These are phyloP conservation scores for Conoideocrella luteorostrata DNA, from an alignment of 2,329 filamentous ascomycete species.

Conservation along the genomic window DNA sequence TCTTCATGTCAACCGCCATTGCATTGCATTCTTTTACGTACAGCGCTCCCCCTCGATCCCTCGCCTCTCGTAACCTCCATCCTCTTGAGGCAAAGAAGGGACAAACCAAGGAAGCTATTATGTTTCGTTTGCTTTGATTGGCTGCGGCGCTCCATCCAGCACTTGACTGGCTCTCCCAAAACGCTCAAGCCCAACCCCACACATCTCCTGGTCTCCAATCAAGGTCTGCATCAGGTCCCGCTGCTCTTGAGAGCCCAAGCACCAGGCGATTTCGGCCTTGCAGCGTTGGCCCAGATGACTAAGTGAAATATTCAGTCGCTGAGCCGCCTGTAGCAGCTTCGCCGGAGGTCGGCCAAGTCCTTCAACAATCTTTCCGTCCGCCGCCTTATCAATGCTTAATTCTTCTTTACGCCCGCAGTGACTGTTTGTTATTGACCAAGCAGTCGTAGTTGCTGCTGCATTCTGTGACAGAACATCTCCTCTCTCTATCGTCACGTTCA, in stretches of 20 bases:
- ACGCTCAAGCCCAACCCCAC: no score
- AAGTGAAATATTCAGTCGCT: background rate
- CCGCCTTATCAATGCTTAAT: background rate
- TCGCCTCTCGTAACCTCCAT: constrained; percentile 2
- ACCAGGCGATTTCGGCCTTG: background rate
- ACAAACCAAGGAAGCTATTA: constrained; percentile 1
- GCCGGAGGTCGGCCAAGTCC: background rate
- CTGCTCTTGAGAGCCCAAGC: no score
- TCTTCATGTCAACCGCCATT: no score
- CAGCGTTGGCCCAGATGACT: constrained; percentile 1
- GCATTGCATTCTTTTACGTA: constrained; percentile 6
- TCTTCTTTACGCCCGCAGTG: background rate
- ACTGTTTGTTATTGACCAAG: background rate
- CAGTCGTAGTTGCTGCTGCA: background rate
- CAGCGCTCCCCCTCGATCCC: background rate
- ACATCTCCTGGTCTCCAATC: no score
- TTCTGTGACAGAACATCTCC: background rate
- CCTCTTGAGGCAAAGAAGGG: constrained; percentile 3
- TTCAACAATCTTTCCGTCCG: no score
- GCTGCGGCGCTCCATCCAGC: constrained; percentile 1
- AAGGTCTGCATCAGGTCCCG: no score
- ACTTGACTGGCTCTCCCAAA: no score
- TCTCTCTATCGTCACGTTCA: background rate
- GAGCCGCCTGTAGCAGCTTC: background rate
- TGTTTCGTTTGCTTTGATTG: constrained; percentile 8